Conservation (phyloP, 2,329 filamentous ascomycete species). For the Coniochaeta sp. region DNA sequence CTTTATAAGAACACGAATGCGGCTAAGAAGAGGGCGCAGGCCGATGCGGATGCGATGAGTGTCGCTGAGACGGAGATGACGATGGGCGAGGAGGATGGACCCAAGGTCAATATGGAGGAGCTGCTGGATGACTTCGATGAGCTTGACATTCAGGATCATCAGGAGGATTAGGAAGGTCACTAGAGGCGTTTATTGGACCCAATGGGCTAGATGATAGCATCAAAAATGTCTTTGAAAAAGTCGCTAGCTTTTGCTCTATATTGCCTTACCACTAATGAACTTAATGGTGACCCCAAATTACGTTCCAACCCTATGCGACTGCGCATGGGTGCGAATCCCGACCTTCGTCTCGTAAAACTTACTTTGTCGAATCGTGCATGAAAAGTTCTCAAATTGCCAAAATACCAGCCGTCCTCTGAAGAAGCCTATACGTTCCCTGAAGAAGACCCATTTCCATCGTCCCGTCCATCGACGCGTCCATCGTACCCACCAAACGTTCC, state of each 20-base stretch:
- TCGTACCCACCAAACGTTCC: not conserved
- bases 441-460: too few species aligned
- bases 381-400: too few species aligned
- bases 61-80: constrained; percentile 54
- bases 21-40: constrained; percentile 28
- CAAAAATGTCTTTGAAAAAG: not conserved
- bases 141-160: constrained; percentile 57
- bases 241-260: not conserved
- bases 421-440: too few species aligned
- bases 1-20: constrained; percentile 66
- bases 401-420: too few species aligned
- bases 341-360: too few species aligned
- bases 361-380: too few species aligned
- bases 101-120: constrained; percentile 70
- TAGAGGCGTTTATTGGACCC: not conserved
- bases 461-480: too few species aligned
- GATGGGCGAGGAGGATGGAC: constrained; percentile 46
- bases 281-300: too few species aligned
- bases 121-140: constrained; percentile 91
- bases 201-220: constrained; percentile 1
- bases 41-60: constrained; percentile 47
- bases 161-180: constrained; percentile 4
- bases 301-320: too few species aligned
- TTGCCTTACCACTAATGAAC: not conserved
- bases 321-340: too few species aligned